These are phyloP conservation scores for Cystofilobasidium macerans DNA, from an alignment of 768 basidiomycete genomes.

Conservation along the genomic window DNA sequence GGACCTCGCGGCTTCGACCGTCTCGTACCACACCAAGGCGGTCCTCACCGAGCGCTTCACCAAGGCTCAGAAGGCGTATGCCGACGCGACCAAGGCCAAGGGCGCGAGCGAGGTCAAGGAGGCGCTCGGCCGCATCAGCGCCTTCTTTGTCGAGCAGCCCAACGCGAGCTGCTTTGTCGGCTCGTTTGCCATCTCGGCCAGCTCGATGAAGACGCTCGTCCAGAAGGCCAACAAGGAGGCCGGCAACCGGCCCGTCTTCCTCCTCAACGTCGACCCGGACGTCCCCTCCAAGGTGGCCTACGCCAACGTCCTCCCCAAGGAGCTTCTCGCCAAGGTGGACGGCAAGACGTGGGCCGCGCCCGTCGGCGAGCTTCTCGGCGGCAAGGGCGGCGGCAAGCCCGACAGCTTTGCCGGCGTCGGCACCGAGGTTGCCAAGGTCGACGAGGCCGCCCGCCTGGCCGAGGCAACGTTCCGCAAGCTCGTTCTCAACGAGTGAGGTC, in stretches of 20 bases:
- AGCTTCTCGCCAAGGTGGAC: slow-evolving; percentile 53
- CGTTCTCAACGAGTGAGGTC: neutral
- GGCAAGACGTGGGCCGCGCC: slow-evolving; percentile 78
- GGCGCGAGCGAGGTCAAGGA: slow-evolving; percentile 65
- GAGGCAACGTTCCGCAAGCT: slow-evolving; percentile 29
- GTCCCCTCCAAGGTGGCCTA: slow-evolving; percentile 64
- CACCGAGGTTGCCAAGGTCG: slow-evolving; percentile 49
- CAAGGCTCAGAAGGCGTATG: slow-evolving; percentile 65
- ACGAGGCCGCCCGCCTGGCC: slow-evolving; percentile 57
- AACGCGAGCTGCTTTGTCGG: slow-evolving; percentile 61
- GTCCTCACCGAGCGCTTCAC: slow-evolving; percentile 64
- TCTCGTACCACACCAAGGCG: slow-evolving; percentile 72
- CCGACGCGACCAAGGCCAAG: slow-evolving; percentile 71
- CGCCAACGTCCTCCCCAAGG: slow-evolving; percentile 69
- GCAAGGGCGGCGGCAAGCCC: slow-evolving; percentile 96
- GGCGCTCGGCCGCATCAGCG: slow-evolving; percentile 56
- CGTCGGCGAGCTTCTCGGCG: slow-evolving; percentile 69
- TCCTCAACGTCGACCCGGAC: slow-evolving; percentile 66
- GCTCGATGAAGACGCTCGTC: slow-evolving; percentile 72
- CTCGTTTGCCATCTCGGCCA: slow-evolving; percentile 57
- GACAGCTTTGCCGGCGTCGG: slow-evolving; percentile 87
- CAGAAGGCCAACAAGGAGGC: slow-evolving; percentile 67
- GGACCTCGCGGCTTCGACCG: slow-evolving; percentile 82
- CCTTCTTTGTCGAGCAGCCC: slow-evolving; percentile 68
- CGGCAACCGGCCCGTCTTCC: slow-evolving; percentile 71